Base-by-base conservation (phyloP, 805 yeast genomes). In the Kodamaea sagamina region DNA sequence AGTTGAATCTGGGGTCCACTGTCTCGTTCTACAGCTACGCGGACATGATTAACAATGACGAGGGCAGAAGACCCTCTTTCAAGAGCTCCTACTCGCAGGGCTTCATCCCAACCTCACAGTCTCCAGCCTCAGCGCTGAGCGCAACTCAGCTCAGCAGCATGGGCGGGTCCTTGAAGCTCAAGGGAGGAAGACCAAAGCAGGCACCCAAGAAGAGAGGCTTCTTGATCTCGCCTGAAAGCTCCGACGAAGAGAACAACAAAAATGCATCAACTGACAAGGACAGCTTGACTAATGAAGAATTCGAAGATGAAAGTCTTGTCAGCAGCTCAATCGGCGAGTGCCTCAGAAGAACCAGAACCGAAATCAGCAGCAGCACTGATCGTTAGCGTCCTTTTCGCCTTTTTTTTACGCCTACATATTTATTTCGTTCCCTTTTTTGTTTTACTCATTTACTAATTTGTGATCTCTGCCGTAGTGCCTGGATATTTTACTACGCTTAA, bases 1-100 rank as follows among this genome's bases (percentile, higher is more conserved):
- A 64, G 39, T 56, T 62, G 18, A 50, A 56, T 36, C 62, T 71
- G 9, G 61, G 61, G 35, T 67, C 72, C 4, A 58, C 70, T 1
- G 62, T 74, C 15, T 70, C 75, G 28, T 86, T 86, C 58, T 84
- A 80, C 57, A 82, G 89, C 2, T 87, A 84, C 61, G 95, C 92
- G 3, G 96, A 87, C 53, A 76, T 87, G 78, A 74, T 85, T 47
- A 77, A 72, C 49, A 81, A 78, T 52, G 92, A 84, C 61, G 85
- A 82, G 54, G 72, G 79, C 41, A 76, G 86, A 61, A 75, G 89
- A 62, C 89, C 89, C 6, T 74, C 67, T 19, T 62, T 72, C 50
- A 71, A 71, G 44, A 70, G 68, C 36, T 62, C 68, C 25, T 58
- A 59, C 50, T 55, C 65, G 39, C 65, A 68, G 48, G 63, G 68